Percentiles rank a stretch among this genome's conserved stretches.
Evolutionary conservation across 306 rosid genomes (phyloP).

Genomic region (Fragaria vesca): DNA sequence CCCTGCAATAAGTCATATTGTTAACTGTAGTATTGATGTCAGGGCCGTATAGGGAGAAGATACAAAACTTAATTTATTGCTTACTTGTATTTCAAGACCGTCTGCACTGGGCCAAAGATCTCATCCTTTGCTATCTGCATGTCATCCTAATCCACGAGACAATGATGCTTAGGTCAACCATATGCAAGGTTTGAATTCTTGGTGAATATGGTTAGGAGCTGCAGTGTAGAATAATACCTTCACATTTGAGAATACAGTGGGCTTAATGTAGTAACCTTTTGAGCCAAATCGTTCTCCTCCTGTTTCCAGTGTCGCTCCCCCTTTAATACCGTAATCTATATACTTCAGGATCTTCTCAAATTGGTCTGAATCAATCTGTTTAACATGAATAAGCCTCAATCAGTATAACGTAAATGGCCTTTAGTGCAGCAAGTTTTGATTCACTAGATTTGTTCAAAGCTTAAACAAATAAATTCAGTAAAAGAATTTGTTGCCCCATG

Average conservation of each 20-base stretch:
- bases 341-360: constrained; percentile 72
- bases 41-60: not conserved
- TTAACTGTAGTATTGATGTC: not conserved
- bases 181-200: constrained; percentile 4
- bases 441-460: constrained; percentile 5
- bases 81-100: constrained; percentile 83
- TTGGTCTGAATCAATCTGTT: constrained; percentile 74
- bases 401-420: constrained; percentile 10
- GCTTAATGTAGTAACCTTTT: constrained; percentile 75
- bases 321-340: constrained; percentile 62
- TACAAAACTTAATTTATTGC: constrained; percentile 13
- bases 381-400: constrained; percentile 4
- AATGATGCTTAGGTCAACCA: constrained; percentile 13
- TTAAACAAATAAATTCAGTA: not conserved
- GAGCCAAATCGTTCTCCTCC: constrained; percentile 80
- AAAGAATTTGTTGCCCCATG: not conserved
- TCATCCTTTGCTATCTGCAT: constrained; percentile 84
- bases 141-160: constrained; percentile 53
- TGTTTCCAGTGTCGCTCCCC: constrained; percentile 81
- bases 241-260: constrained; percentile 90
- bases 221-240: constrained; percentile 40
- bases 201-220: not conserved
- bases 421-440: not conserved
- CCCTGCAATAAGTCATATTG: constrained; percentile 41
- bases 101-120: constrained; percentile 92